phyloP scores from a whole-genome alignment of 176 grass and related monocot genomes.

The Cenchrus americanus region DNA sequence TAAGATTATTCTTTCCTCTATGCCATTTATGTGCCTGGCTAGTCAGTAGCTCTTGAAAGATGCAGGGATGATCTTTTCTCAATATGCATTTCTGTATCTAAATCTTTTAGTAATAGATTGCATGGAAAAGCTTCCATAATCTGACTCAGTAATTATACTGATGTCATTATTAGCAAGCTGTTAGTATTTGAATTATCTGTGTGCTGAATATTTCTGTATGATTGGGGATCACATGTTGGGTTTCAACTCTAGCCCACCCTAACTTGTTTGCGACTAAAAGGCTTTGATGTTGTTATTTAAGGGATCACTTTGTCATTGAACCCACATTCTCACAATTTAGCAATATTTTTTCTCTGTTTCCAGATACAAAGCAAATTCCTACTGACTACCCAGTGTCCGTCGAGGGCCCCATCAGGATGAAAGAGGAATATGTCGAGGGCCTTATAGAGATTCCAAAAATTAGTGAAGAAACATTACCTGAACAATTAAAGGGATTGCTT shows the following conservation, averaged over 20 bases:
- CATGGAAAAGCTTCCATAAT: slow-evolving; percentile 4
- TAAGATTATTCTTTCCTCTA: neutral
- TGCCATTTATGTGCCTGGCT: neutral
- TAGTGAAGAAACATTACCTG: slow-evolving; percentile 73
- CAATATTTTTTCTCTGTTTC: slow-evolving; percentile 17
- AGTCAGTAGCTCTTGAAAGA: neutral
- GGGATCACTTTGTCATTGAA: slow-evolving; percentile 6
- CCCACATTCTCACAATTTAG: slow-evolving; percentile 5
- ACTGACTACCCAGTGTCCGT: slow-evolving; percentile 74
- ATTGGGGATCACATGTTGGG: neutral
- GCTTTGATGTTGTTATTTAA: too few species aligned
- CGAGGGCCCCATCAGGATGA: slow-evolving; percentile 90
- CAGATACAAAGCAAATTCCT: slow-evolving; percentile 92
- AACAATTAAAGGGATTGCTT: slow-evolving; percentile 73
- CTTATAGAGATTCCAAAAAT: slow-evolving; percentile 78
- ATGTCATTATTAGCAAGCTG: neutral
- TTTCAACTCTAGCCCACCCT: too few species aligned
- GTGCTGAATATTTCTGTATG: slow-evolving; percentile 5
- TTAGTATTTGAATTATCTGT: slow-evolving; percentile 19
- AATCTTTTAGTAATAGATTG: neutral
- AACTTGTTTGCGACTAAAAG: too few species aligned
- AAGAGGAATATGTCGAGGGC: slow-evolving; percentile 83
- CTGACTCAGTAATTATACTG: neutral
- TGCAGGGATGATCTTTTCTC: neutral
- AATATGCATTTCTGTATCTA: neutral